phyloP scores from a whole-genome alignment of 2,329 filamentous ascomycete genomes.

The Mollisia scopiformis region DNA sequence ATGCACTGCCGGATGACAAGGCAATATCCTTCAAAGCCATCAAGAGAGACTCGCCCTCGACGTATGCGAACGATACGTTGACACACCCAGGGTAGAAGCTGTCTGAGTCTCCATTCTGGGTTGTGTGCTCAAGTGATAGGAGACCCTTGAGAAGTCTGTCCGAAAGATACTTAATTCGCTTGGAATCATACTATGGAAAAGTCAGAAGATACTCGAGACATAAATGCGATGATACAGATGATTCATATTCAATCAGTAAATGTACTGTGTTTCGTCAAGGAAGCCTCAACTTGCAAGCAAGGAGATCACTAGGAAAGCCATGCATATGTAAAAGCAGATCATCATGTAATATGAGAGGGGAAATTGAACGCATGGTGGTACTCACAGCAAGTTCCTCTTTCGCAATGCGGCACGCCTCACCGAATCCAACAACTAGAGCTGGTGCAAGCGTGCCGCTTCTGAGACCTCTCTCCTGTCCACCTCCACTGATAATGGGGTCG shows the following conservation, averaged over 20 bases:
- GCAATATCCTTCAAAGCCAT: slow-evolving; percentile 99
- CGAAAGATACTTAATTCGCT: slow-evolving; percentile 81
- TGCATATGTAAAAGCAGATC: slow-evolving; percentile 83
- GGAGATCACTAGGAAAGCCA: slow-evolving; percentile 80
- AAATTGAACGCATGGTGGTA: slow-evolving; percentile 24
- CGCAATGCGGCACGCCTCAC: slow-evolving; percentile 92
- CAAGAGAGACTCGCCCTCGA: slow-evolving; percentile 94
- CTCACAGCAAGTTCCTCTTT: slow-evolving; percentile 89
- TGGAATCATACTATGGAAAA: slow-evolving; percentile 77
- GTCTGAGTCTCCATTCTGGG: slow-evolving; percentile 81
- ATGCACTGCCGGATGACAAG: slow-evolving; percentile 93
- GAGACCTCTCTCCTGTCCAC: slow-evolving; percentile 93
- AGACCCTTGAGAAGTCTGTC: slow-evolving; percentile 83
- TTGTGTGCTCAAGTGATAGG: slow-evolving; percentile 87
- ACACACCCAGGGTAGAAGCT: slow-evolving; percentile 95
- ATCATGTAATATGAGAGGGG: slow-evolving; percentile 57
- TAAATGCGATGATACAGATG: slow-evolving; percentile 30
- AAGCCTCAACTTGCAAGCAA: slow-evolving; percentile 40
- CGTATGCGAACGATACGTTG: slow-evolving; percentile 97
- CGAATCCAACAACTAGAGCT: slow-evolving; percentile 86
- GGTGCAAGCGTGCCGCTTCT: slow-evolving; percentile 93
- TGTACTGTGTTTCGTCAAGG: slow-evolving; percentile 38
- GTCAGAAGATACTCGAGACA: slow-evolving; percentile 24
- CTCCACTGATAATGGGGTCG: slow-evolving; percentile 94
- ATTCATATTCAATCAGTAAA: slow-evolving; percentile 30